phyloP scores from a whole-genome alignment of 768 basidiomycete species.

The Sutorius australiensis region DNA sequence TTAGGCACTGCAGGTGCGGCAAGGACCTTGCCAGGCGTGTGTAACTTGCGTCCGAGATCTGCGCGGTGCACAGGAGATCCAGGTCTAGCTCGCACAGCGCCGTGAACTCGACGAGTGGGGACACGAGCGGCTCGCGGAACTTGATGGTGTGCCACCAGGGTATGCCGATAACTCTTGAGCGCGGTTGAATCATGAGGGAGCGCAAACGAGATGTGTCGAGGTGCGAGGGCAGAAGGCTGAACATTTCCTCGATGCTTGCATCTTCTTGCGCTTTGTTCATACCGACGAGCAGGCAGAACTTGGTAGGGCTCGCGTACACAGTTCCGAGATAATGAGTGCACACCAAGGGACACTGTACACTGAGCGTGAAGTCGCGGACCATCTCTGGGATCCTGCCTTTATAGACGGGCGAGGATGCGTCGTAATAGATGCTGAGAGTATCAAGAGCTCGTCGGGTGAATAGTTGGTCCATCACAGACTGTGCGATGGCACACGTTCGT shows the following conservation, averaged over 20 bases:
- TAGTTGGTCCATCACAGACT: conserved; percentile 13
- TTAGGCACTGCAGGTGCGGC: conserved; percentile 9
- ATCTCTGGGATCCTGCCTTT: conserved; percentile 9
- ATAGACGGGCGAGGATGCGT: conserved; percentile 6
- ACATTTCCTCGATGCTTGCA: not conserved
- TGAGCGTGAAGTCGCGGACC: conserved; percentile 13
- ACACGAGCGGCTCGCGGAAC: conserved; percentile 2
- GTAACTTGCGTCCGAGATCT: conserved; percentile 10
- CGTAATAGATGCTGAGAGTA: conserved; percentile 12
- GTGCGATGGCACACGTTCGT: conserved; percentile 10
- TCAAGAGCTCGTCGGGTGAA: not conserved
- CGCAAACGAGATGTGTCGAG: conserved; percentile 10
- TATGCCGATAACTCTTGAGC: not conserved
- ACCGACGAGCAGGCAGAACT: conserved; percentile 5
- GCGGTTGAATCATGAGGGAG: conserved; percentile 4
- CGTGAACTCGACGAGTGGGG: conserved; percentile 10
- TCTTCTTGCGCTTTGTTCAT: conserved; percentile 3
- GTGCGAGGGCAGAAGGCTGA: conserved; percentile 8
- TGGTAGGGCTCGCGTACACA: conserved; percentile 10
- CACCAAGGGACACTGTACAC: not conserved
- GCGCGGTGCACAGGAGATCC: conserved; percentile 12
- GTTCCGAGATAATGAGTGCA: conserved; percentile 11
- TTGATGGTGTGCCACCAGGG: not conserved
- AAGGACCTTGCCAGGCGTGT: conserved; percentile 8
- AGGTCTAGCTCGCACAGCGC: conserved; percentile 15